These are phyloP conservation scores for Penicillium fuscoglaucum DNA, from an alignment of 2,329 filamentous ascomycete species.

Conservation along the genomic window DNA sequence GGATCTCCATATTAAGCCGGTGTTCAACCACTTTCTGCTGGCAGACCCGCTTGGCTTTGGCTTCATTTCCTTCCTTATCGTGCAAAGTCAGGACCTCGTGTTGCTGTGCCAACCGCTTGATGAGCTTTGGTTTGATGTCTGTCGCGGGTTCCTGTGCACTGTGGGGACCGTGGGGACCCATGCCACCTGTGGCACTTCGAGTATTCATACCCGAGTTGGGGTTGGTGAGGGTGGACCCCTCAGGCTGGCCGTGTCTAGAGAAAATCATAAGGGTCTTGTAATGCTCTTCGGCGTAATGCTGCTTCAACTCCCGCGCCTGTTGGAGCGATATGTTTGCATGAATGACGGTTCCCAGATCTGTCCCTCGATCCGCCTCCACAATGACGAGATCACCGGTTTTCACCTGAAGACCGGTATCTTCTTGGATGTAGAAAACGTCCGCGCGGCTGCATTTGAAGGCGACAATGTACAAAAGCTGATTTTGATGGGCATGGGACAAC, in stretches of 20 bases:
- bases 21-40: slow-evolving; percentile 97
- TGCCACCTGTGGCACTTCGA: slow-evolving; percentile 72
- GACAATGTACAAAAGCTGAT: slow-evolving; percentile 68
- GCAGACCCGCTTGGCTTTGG: slow-evolving; percentile 93
- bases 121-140: slow-evolving; percentile 92
- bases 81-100: slow-evolving; percentile 87
- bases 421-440: slow-evolving; percentile 95
- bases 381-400: slow-evolving; percentile 94
- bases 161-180: slow-evolving; percentile 73
- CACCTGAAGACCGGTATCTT: slow-evolving; percentile 87
- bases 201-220: slow-evolving; percentile 60
- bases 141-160: slow-evolving; percentile 69
- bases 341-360: slow-evolving; percentile 89
- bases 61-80: slow-evolving; percentile 96
- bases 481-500: slow-evolving; percentile 41
- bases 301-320: slow-evolving; percentile 82
- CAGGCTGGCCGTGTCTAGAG: slow-evolving; percentile 67
- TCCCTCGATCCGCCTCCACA: slow-evolving; percentile 93
- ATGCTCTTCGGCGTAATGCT: slow-evolving; percentile 90
- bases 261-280: slow-evolving; percentile 99
- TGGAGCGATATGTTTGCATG: slow-evolving; percentile 85
- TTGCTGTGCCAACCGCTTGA: slow-evolving; percentile 87
- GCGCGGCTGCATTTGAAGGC: slow-evolving; percentile 95
- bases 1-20: slow-evolving; percentile 94
- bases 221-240: slow-evolving; percentile 43